Evolutionary conservation across 192 early-diverging fungal species (phyloP).

Genomic region (Podila clonocystis): DNA sequence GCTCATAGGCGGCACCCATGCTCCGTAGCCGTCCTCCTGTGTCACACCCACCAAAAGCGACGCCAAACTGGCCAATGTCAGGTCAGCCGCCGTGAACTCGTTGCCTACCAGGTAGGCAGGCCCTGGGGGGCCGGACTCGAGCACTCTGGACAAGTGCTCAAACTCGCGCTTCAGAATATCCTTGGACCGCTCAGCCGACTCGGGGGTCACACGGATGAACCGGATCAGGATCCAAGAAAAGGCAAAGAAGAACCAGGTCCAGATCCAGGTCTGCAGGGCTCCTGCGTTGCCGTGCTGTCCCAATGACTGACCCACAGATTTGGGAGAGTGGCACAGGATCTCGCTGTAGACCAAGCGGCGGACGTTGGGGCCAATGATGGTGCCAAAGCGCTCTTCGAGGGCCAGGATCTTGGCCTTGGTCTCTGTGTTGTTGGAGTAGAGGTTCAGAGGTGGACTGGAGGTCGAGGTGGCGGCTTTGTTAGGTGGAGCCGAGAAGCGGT

Average conservation of each 20-base stretch:
- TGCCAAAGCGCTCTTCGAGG: conserved; percentile 40
- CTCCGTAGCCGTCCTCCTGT: conserved; percentile 36
- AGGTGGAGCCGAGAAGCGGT: conserved; percentile 19
- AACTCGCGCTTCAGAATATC: conserved; percentile 42
- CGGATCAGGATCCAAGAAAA: conserved; percentile 15
- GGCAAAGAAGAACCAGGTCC: conserved; percentile 22
- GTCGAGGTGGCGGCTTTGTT: conserved; percentile 1
- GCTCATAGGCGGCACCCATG: conserved; percentile 11
- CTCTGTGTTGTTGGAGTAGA: conserved; percentile 32
- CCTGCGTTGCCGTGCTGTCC: conserved; percentile 42
- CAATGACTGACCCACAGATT: conserved; percentile 14
- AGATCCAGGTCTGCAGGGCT: conserved; percentile 22
- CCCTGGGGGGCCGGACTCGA: conserved; percentile 25
- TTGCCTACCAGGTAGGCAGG: conserved; percentile 36
- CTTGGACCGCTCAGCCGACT: conserved; percentile 25
- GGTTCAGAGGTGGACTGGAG: background rate
- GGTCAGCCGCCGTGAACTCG: conserved; percentile 39
- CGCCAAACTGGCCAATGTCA: conserved; percentile 29
- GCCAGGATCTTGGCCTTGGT: conserved; percentile 35
- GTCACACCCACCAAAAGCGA: conserved; percentile 13
- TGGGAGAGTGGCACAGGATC: conserved; percentile 13
- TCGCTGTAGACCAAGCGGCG: conserved; percentile 30
- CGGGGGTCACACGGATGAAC: conserved; percentile 10
- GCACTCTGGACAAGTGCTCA: conserved; percentile 35
- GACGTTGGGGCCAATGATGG: conserved; percentile 27